Evolutionary conservation across 1,284 basidiomycete species (phyloP).

Genomic region (Marasmius sp.): DNA sequence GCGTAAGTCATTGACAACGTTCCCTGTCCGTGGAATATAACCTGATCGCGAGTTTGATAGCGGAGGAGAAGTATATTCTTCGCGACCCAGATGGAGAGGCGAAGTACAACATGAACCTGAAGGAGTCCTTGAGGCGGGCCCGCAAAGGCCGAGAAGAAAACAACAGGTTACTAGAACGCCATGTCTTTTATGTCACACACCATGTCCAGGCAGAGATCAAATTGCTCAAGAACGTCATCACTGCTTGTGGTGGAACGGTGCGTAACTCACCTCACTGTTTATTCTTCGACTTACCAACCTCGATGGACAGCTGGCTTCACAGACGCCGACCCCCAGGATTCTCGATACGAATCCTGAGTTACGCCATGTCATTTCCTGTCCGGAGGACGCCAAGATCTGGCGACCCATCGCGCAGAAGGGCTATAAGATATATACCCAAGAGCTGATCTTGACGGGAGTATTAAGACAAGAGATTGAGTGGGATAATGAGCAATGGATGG

Average conservation of each 20-base stretch:
- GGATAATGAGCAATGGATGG: conserved; percentile 41
- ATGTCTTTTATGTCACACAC: conserved; percentile 73
- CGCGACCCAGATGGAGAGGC: conserved; percentile 60
- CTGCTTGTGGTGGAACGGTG: conserved; percentile 69
- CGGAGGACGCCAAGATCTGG: conserved; percentile 63
- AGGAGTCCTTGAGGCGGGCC: conserved; percentile 57
- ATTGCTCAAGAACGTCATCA: conserved; percentile 64
- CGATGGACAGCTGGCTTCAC: conserved; percentile 37
- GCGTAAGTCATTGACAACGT: conserved; percentile 36
- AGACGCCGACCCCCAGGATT: conserved; percentile 55
- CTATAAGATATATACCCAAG: conserved; percentile 62
- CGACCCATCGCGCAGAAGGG: conserved; percentile 45
- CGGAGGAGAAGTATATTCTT: conserved; percentile 59
- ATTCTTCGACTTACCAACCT: not conserved
- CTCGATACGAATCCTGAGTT: conserved; percentile 44
- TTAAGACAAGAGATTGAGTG: conserved; percentile 67
- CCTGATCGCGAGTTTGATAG: conserved; percentile 36
- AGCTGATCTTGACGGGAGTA: conserved; percentile 63
- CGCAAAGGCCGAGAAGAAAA: conserved; percentile 33
- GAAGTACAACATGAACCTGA: conserved; percentile 64
- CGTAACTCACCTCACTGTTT: conserved; percentile 14
- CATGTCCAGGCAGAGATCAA: conserved; percentile 55
- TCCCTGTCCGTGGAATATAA: conserved; percentile 4
- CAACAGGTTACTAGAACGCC: conserved; percentile 57
- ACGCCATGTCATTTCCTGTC: conserved; percentile 62